These are phyloP conservation scores for Uncinocarpus reesii DNA, from an alignment of 2,329 filamentous ascomycete genomes.

Conservation along the genomic window DNA sequence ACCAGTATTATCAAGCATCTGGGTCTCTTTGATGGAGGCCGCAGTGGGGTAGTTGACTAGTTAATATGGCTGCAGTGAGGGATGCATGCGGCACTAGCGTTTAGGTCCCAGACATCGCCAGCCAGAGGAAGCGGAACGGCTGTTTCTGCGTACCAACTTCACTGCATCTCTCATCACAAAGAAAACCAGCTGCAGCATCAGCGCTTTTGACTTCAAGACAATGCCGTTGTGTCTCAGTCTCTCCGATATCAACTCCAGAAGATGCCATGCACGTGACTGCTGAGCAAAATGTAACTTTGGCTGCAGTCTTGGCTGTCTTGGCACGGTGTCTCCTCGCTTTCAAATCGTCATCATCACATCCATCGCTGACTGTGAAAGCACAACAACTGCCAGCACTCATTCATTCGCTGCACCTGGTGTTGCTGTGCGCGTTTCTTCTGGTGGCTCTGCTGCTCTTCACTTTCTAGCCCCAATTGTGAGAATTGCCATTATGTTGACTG, in stretches of 20 bases:
- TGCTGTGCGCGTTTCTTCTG: too few relatives aligned
- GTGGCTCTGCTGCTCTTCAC: too few relatives aligned
- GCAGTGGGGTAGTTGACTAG: slow-evolving; percentile 2
- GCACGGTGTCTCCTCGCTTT: background rate
- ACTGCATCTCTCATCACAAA: background rate
- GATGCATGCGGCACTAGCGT: too few relatives aligned
- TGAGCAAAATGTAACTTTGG: background rate
- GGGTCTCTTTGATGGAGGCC: background rate
- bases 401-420: too few relatives aligned
- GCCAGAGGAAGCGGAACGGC: background rate
- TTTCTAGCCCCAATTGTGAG: background rate
- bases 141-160: background rate
- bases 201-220: background rate
- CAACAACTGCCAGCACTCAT: too few relatives aligned
- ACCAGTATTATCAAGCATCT: background rate
- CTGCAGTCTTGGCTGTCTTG: background rate
- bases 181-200: too few relatives aligned
- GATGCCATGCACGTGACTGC: slow-evolving; percentile 1
- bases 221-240: too few relatives aligned
- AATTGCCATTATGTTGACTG: background rate
- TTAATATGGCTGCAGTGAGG: background rate
- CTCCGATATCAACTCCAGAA: too few relatives aligned
- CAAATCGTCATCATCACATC: slow-evolving; percentile 4
- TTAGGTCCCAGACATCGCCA: background rate
- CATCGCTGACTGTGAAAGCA: too few relatives aligned